phyloP scores from a whole-genome alignment of 371 early-diverging fungal species.

The Nematocida sp. region DNA sequence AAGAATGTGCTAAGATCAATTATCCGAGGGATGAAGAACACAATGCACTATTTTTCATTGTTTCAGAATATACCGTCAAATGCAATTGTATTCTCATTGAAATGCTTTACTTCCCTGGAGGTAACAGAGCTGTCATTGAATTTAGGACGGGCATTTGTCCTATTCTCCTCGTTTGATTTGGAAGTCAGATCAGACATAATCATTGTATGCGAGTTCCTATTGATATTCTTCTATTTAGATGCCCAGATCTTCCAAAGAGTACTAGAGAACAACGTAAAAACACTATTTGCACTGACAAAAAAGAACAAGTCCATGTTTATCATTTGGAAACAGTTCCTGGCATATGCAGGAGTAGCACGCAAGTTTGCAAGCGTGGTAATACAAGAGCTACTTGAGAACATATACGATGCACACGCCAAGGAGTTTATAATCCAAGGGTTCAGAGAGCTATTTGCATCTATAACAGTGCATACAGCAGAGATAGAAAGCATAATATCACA shows the following conservation, averaged over 20 bases:
- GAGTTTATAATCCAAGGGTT: constrained; percentile 38
- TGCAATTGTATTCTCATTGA: constrained; percentile 47
- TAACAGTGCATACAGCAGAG: constrained; percentile 47
- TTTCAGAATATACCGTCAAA: constrained; percentile 50
- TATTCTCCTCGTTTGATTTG: constrained; percentile 36
- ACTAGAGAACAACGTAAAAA: constrained; percentile 16
- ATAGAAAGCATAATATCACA: constrained; percentile 35
- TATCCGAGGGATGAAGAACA: constrained; percentile 51
- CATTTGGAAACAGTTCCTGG: constrained; percentile 50
- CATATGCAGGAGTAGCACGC: constrained; percentile 45
- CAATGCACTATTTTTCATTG: constrained; percentile 52
- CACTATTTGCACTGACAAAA: constrained; percentile 42
- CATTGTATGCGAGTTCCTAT: constrained; percentile 47
- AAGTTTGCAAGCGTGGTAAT: constrained; percentile 31
- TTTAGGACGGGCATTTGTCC: constrained; percentile 12
- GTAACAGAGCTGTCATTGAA: constrained; percentile 17
- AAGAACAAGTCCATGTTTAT: constrained; percentile 41
- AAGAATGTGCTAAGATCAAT: constrained; percentile 46
- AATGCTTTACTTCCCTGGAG: constrained; percentile 42
- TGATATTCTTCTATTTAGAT: constrained; percentile 49
- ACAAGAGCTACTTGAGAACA: constrained; percentile 15
- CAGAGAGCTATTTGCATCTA: constrained; percentile 39
- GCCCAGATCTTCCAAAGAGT: constrained; percentile 37
- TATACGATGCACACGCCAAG: constrained; percentile 21
- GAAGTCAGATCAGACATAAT: constrained; percentile 43